Evolutionary conservation across 2,329 filamentous ascomycete species (phyloP).

Genomic region (Hypoxylon sp.): DNA sequence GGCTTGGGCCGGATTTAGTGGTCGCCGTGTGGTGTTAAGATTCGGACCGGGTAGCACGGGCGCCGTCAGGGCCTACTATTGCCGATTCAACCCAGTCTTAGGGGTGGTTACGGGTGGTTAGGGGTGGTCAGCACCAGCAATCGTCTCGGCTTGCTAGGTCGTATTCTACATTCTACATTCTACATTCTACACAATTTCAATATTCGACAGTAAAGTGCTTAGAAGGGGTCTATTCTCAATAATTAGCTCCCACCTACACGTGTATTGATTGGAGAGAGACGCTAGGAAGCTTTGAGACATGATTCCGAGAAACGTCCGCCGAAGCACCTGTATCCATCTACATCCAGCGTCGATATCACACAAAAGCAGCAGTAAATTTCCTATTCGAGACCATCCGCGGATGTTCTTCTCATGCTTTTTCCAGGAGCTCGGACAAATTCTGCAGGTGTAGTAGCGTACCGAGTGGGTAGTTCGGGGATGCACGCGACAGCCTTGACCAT

Average conservation of each 20-base stretch:
- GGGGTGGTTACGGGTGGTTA: conserved; percentile 36
- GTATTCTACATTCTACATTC: conserved; percentile 4
- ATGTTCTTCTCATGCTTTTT: conserved; percentile 3
- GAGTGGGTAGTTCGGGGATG: conserved; percentile 22
- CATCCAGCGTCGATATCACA: background rate
- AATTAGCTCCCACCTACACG: background rate
- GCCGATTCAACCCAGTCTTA: conserved; percentile 17
- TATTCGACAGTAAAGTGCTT: conserved; percentile 22
- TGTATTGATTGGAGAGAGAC: background rate
- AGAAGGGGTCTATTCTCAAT: conserved; percentile 25
- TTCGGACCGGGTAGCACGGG: conserved; percentile 18
- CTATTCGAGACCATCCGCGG: background rate
- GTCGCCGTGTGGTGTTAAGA: conserved; percentile 26
- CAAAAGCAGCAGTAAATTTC: background rate
- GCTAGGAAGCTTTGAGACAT: background rate
- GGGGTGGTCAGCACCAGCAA: conserved; percentile 17
- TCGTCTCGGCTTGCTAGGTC: conserved; percentile 5
- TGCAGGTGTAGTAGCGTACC: conserved; percentile 2
- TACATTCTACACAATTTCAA: background rate
- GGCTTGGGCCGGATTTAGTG: conserved; percentile 39
- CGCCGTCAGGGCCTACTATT: conserved; percentile 21
- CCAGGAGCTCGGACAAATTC: background rate
- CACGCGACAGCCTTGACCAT: conserved; percentile 35
- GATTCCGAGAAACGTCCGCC: background rate
- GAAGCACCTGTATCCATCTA: background rate